Percentiles rank a stretch among this genome's conserved stretches.
Evolutionary conservation across 495 filamentous ascomycete species (phyloP).

Genomic region (Aspergillus bertholletiae): DNA sequence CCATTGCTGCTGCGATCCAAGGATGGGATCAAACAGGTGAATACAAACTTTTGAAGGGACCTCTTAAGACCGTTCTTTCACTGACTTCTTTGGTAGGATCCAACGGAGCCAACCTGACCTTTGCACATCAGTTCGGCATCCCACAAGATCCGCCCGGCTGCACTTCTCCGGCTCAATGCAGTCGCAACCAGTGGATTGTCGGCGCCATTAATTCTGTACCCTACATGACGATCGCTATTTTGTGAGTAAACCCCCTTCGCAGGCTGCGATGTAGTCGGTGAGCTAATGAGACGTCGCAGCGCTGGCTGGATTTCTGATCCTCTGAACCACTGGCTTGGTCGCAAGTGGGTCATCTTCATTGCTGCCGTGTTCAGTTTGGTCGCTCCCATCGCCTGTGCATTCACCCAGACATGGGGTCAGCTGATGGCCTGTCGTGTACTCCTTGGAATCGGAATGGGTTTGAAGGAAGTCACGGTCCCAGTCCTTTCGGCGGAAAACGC

Average conservation of each 20-base stretch:
- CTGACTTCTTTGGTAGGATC: slow-evolving; percentile 37
- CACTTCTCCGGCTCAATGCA: slow-evolving; percentile 22
- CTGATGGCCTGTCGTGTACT: slow-evolving; percentile 60
- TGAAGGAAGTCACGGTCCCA: slow-evolving; percentile 52
- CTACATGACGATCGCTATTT: slow-evolving; percentile 38
- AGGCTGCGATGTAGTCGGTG: not conserved
- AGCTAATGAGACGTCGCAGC: slow-evolving; percentile 36
- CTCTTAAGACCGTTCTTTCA: not conserved
- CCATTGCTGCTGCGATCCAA: slow-evolving; percentile 64
- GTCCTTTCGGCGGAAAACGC: slow-evolving; percentile 72
- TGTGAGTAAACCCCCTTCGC: slow-evolving; percentile 24
- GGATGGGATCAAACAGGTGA: slow-evolving; percentile 66
- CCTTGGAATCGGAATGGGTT: slow-evolving; percentile 71
- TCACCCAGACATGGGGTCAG: slow-evolving; percentile 59
- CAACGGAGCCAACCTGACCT: slow-evolving; percentile 72
- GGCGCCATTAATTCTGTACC: slow-evolving; percentile 43
- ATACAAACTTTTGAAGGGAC: not conserved
- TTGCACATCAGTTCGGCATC: slow-evolving; percentile 49
- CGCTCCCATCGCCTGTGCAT: slow-evolving; percentile 62
- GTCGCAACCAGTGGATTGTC: slow-evolving; percentile 40
- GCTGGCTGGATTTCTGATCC: slow-evolving; percentile 66
- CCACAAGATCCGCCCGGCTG: slow-evolving; percentile 32
- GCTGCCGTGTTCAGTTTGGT: slow-evolving; percentile 61
- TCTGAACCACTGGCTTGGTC: slow-evolving; percentile 62
- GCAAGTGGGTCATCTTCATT: slow-evolving; percentile 65